Conservation (phyloP, 1,284 basidiomycete species). For the Clitocybe nebularis region DNA sequence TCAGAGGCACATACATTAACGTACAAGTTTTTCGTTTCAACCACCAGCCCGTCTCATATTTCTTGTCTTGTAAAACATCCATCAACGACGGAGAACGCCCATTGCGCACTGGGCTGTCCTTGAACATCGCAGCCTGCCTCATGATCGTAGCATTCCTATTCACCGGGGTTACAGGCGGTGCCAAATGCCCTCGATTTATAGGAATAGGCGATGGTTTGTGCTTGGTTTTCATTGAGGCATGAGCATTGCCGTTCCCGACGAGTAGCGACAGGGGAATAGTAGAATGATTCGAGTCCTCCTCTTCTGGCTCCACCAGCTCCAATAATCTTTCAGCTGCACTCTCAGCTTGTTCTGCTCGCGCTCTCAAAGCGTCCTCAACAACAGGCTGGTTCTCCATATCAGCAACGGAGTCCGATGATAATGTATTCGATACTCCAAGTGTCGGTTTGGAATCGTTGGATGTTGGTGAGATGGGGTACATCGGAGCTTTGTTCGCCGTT, state of each 20-base stretch:
- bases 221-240: constrained; percentile 36
- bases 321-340: constrained; percentile 80
- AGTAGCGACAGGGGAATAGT: constrained; percentile 54
- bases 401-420: constrained; percentile 50
- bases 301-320: constrained; percentile 75
- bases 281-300: constrained; percentile 48
- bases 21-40: constrained; percentile 63
- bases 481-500: constrained; percentile 18
- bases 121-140: constrained; percentile 72
- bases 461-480: constrained; percentile 22
- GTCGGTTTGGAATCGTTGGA: constrained; percentile 39
- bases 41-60: constrained; percentile 75
- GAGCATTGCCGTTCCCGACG: constrained; percentile 36
- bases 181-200: constrained; percentile 20
- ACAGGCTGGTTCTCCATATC: constrained; percentile 45
- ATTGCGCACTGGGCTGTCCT: constrained; percentile 65
- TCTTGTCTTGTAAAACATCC: constrained; percentile 58
- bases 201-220: constrained; percentile 30
- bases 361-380: constrained; percentile 79
- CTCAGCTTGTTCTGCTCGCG: constrained; percentile 84
- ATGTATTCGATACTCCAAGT: constrained; percentile 44
- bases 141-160: constrained; percentile 54
- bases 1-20: constrained; percentile 24
- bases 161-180: constrained; percentile 57
- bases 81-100: constrained; percentile 53